Percentiles rank a stretch among this genome's conserved stretches.
These are phyloP conservation scores for Citrus cavaleriei DNA, from an alignment of 345 rosid species.

Conservation along the genomic window DNA sequence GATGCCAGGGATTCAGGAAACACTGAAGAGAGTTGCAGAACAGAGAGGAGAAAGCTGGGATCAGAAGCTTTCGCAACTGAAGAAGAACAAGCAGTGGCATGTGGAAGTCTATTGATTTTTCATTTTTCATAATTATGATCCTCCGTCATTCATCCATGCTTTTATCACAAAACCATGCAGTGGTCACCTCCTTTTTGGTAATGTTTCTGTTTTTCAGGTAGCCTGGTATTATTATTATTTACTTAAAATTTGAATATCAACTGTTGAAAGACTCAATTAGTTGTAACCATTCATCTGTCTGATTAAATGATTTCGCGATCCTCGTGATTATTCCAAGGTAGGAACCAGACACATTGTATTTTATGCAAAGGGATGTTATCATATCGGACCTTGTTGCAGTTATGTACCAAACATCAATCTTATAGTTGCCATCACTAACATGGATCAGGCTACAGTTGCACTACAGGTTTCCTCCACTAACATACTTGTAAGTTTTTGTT, in stretches of 20 bases:
- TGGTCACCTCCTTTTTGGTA: background rate
- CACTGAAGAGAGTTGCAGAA: conserved; percentile 83
- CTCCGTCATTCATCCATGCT: background rate
- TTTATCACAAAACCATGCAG: background rate
- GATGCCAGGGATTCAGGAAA: conserved; percentile 99
- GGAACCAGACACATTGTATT: background rate
- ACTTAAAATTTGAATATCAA: background rate
- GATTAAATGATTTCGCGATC: conserved; percentile 25
- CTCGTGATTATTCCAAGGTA: conserved; percentile 8
- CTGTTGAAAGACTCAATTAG: conserved; percentile 14
- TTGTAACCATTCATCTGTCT: conserved; percentile 21
- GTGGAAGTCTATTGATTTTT: conserved; percentile 79
- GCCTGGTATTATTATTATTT: background rate
- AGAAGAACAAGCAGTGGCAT: conserved; percentile 99
- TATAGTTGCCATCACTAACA: too few relatives aligned
- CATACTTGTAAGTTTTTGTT: too few relatives aligned
- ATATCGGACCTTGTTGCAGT: too few relatives aligned
- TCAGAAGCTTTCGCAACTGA: conserved; percentile 87
- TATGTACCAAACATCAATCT: too few relatives aligned
- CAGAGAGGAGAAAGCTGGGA: conserved; percentile 94
- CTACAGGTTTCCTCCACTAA: too few relatives aligned
- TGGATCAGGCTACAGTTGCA: too few relatives aligned
- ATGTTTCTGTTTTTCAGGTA: background rate
- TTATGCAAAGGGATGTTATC: too few relatives aligned
- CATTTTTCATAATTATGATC: background rate